These are phyloP conservation scores for Lagenaria siceraria DNA, from an alignment of 306 rosid species.

Conservation along the genomic window DNA sequence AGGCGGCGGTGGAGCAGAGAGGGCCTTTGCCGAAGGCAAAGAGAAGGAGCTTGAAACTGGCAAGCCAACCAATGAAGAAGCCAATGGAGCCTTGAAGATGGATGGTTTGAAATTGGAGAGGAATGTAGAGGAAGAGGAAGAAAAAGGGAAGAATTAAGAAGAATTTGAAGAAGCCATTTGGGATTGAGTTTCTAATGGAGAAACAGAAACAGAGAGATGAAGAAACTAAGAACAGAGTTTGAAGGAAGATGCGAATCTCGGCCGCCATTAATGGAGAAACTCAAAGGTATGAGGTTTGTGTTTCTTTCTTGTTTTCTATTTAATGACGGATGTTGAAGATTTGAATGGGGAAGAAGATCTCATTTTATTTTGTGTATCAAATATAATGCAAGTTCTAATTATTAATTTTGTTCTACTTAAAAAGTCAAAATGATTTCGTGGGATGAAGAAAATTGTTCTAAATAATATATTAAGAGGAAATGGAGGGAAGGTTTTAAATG, in stretches of 20 bases:
- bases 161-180: constrained; percentile 10
- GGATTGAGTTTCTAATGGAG: constrained; percentile 11
- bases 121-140: constrained; percentile 28
- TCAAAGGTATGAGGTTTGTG: neutral
- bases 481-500: too few species aligned
- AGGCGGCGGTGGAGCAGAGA: constrained; percentile 17
- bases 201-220: constrained; percentile 22
- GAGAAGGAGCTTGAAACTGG: constrained; percentile 36
- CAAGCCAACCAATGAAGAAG: constrained; percentile 34
- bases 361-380: too few species aligned
- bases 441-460: too few species aligned
- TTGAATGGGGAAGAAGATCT: too few species aligned
- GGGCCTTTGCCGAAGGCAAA: constrained; percentile 28
- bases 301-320: too few species aligned
- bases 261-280: constrained; percentile 11
- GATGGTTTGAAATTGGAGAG: constrained; percentile 28
- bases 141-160: constrained; percentile 20
- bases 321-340: too few species aligned
- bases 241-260: constrained; percentile 19
- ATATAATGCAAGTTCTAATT: too few species aligned
- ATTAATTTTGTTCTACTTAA: too few species aligned
- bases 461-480: too few species aligned
- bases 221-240: constrained; percentile 13
- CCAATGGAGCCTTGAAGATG: constrained; percentile 16
- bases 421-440: neutral